These are phyloP conservation scores for Leccinum solheimii DNA, from an alignment of 1,284 basidiomycete genomes.

Conservation along the genomic window DNA sequence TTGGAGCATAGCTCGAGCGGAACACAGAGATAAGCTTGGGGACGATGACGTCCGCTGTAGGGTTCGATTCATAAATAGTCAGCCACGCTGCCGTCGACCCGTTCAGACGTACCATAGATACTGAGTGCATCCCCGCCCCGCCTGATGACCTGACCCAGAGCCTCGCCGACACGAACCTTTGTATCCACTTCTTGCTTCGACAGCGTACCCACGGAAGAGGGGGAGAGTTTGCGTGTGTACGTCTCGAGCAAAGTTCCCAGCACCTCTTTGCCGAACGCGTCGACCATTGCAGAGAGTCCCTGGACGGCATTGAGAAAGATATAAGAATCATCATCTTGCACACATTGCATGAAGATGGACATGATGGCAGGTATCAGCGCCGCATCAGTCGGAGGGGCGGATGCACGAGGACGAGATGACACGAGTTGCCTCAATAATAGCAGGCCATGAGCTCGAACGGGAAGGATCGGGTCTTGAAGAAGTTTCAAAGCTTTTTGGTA, in stretches of 20 bases:
- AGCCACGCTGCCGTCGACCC: not conserved
- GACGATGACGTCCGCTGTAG: conserved; percentile 66
- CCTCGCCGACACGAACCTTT: conserved; percentile 85
- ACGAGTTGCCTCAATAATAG: conserved; percentile 81
- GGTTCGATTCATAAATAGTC: conserved; percentile 4
- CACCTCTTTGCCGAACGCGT: conserved; percentile 74
- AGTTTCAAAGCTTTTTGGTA: conserved; percentile 90
- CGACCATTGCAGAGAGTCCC: conserved; percentile 82
- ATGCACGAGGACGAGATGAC: conserved; percentile 34
- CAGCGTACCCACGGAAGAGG: conserved; percentile 47
- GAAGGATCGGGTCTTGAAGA: conserved; percentile 89
- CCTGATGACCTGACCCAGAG: conserved; percentile 77
- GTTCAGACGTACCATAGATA: conserved; percentile 56
- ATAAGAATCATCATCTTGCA: conserved; percentile 94
- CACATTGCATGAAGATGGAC: conserved; percentile 82
- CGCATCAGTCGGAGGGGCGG: conserved; percentile 31
- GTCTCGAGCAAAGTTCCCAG: conserved; percentile 62
- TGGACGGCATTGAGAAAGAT: conserved; percentile 93
- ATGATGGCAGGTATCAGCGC: conserved; percentile 82
- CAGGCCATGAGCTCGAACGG: conserved; percentile 94
- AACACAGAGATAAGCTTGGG: conserved; percentile 67
- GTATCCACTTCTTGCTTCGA: conserved; percentile 74
- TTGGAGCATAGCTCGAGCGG: conserved; percentile 61
- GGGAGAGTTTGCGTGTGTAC: conserved; percentile 59
- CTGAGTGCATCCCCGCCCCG: conserved; percentile 72